A percentile compares a stretch with the other conserved stretches of the same genome.
Conservation (phyloP, 495 filamentous ascomycete genomes). For the Annulohypoxylon nitens region DNA sequence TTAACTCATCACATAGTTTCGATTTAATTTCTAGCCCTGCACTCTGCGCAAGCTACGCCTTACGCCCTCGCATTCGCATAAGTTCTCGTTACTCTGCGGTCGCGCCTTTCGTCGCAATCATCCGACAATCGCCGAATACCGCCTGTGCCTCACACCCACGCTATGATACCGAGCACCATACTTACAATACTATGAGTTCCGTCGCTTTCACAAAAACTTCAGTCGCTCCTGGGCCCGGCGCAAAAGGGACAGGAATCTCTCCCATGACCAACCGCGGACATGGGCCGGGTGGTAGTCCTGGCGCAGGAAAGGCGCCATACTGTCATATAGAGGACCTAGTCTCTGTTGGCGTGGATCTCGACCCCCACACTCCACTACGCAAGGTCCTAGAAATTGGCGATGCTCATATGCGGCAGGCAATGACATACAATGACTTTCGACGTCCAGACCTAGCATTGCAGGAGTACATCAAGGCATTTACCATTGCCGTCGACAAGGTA, state of each 20-base stretch:
- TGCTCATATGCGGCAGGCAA: constrained; percentile 63
- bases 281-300: constrained; percentile 18
- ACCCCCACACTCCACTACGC: constrained; percentile 61
- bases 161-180: constrained; percentile 7
- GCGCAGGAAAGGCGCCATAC: constrained; percentile 58
- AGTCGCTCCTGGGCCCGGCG: constrained; percentile 13
- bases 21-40: background rate
- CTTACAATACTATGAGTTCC: constrained; percentile 44
- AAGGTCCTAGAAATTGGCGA: constrained; percentile 66
- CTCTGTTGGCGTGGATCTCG: constrained; percentile 58
- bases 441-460: constrained; percentile 65
- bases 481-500: constrained; percentile 79
- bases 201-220: constrained; percentile 35
- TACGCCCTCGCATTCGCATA: constrained; percentile 4
- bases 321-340: constrained; percentile 83
- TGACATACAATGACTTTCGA: constrained; percentile 64
- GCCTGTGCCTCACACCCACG: background rate
- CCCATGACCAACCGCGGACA: background rate
- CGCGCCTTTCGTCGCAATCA: background rate
- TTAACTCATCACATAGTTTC: background rate
- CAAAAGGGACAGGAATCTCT: constrained; percentile 20
- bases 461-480: constrained; percentile 84
- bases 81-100: background rate
- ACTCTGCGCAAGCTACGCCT: too few relatives aligned
- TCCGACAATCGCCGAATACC: background rate